Evolutionary conservation across 2,329 filamentous ascomycete species (phyloP), one percentile per base, ranked within the genome.

Genomic region (Claviceps sp.): DNA sequence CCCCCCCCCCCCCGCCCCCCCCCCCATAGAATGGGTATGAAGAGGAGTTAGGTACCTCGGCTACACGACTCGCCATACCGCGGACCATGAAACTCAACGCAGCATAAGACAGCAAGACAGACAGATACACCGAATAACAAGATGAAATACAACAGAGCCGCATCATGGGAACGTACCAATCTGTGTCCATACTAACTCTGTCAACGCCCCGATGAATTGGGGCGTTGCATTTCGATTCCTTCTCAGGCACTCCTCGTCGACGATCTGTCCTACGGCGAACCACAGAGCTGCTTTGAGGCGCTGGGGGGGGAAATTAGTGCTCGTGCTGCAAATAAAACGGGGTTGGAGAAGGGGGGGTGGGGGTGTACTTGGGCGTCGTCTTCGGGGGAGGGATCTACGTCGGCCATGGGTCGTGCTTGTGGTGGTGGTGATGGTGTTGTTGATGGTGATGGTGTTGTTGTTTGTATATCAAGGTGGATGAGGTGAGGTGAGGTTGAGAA

Each of bases 131-230:
- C 6, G 34, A 36, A 4, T 36, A 13, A 34, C 1, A 13, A 18
- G 20, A 8, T 7, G 34, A 36, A 34, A 20, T 9, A 36, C 8
- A 36, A 47, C 16, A 20, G 7, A 34, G 20, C 13, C 7, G 13
- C 8, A 18, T 9, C 1, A 30, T 30, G 16, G 13, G 90, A 22
- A 50, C 52, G 2, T 52, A 91, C 89, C 86, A 49, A 95, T 85
- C 59, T 95, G 89, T 1, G 82, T 78, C 82, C 87, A 95, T 7
- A 91, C 85, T 67, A 95, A 79, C 66, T 95, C 89, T 1, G 87
- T 93, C 62, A 94, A 67, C 0, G 85, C 85, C 8, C 85, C 89
- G 59, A 94, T 94, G 66, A 94, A 95, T 62, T 95, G 89, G 1
- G 88, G 88, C 26, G 91, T 95, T 6, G 90, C 88, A 67, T 95